Conservation (phyloP, 768 basidiomycete species). For the Fomitopsis pulvina region DNA sequence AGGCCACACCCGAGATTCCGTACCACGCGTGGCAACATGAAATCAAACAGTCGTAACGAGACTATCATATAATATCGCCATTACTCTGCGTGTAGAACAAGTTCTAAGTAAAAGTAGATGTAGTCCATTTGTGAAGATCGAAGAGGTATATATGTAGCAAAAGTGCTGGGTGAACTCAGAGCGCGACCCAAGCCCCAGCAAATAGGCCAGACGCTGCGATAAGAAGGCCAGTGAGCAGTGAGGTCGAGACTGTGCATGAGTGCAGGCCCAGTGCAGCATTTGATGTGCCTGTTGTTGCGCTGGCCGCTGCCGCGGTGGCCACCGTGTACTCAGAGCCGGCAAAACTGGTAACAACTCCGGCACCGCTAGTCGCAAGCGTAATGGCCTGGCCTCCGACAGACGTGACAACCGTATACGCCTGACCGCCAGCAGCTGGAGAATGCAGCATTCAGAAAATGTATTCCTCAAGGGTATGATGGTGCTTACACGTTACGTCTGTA, state of each 20-base stretch:
- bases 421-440: conserved; percentile 44
- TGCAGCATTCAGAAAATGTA: background rate
- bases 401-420: conserved; percentile 48
- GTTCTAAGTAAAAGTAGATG: no score
- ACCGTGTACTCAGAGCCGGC: conserved; percentile 50
- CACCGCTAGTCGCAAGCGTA: conserved; percentile 44
- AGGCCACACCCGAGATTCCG: no score
- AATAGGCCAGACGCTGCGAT: conserved; percentile 26
- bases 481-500: conserved; percentile 23
- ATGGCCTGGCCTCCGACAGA: conserved; percentile 52
- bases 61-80: no score
- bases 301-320: conserved; percentile 21
- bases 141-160: background rate
- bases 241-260: conserved; percentile 14
- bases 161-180: conserved; percentile 15
- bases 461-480: background rate
- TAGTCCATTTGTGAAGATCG: background rate
- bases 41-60: no score
- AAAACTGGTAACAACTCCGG: conserved; percentile 38
- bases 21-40: no score
- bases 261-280: conserved; percentile 17
- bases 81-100: no score
- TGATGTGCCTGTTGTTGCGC: background rate
- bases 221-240: conserved; percentile 23
- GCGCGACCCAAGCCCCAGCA: conserved; percentile 34